Evolutionary conservation across 768 basidiomycete genomes (phyloP).

Genomic region (Pluteus cervinus): DNA sequence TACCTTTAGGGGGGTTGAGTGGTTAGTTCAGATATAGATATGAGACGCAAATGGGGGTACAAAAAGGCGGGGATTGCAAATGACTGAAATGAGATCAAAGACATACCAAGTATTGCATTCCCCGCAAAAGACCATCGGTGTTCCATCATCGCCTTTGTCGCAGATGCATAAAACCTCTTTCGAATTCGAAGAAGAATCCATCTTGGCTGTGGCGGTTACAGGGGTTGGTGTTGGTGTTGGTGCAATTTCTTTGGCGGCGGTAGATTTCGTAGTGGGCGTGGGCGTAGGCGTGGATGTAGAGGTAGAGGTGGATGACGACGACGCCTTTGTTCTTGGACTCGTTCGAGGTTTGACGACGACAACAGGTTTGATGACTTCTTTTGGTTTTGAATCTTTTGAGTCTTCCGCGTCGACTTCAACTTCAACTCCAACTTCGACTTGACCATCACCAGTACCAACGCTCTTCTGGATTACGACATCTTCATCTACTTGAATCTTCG

Average conservation of each 20-base stretch:
- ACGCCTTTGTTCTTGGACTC: conserved; percentile 6
- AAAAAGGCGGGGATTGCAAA: conserved; percentile 7
- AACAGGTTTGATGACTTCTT: no score
- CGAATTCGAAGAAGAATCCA: no score
- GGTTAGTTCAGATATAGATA: no score
- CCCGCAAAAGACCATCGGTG: conserved; percentile 75
- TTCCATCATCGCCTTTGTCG: conserved; percentile 64
- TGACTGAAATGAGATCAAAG: not conserved
- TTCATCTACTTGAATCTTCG: no score
- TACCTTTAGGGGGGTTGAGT: no score
- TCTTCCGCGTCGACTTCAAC: no score
- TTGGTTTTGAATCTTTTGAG: no score
- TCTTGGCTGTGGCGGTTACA: conserved; percentile 10
- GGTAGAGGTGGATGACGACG: not conserved
- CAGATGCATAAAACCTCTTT: conserved; percentile 53
- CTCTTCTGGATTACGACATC: no score
- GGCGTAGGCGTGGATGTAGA: not conserved
- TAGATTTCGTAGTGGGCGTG: conserved; percentile 6
- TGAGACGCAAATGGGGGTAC: conserved; percentile 1
- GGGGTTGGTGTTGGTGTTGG: conserved; percentile 1
- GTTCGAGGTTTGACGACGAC: no score
- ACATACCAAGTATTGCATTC: conserved; percentile 68
- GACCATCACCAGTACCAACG: no score
- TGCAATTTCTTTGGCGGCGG: conserved; percentile 5
- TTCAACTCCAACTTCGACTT: no score